Evolutionary conservation across 768 basidiomycete species (phyloP), one percentile per base, ranked within the genome.

Genomic region (Auricularia sp.): DNA sequence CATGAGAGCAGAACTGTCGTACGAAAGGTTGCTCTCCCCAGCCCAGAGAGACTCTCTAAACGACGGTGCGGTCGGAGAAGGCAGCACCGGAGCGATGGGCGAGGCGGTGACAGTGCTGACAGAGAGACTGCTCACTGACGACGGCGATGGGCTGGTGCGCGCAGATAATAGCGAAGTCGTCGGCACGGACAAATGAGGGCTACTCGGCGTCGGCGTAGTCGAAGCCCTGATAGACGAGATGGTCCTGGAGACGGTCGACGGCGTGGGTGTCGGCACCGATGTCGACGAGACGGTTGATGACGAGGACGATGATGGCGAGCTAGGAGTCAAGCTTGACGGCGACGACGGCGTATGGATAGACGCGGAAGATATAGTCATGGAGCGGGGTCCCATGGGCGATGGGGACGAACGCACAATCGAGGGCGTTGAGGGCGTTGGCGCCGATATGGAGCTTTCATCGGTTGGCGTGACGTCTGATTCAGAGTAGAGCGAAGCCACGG

Each of bases 151-250:
- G 21, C 47, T 51, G 10, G 11, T 10, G 47, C 5, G 34, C 35
- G 34, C 21, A 3, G 35, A 58, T 8, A 44, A 14, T 33, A 18
- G n/a, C 8, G 12, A 42, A 2, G 62, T 42, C 51, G 35, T 21
- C 35, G 53, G 43, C 36, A 61, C 42, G 53, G 36, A 39, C 34
- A 39, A 61, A 36, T 34, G 65, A 16, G 21, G 10, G 29, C 29
- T 59, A 29, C 23, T 59, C 8, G 65, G 56, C 33, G 53, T 43
- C 18, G 56, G 39, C 12, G 54, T 18, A 3, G 42, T 34, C 16
- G 62, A 61, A 73, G 68, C 53, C 2, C 82, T 81, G 4, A 80
- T 81, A 1, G 79, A 72, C 3, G 75, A 68, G 42, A 21, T 80
- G 77, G 54, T 77, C 70, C 75, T 64, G 3, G 81, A 82, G 29